These are phyloP conservation scores for Megacollybia marginata DNA, from an alignment of 768 basidiomycete genomes.

Conservation along the genomic window DNA sequence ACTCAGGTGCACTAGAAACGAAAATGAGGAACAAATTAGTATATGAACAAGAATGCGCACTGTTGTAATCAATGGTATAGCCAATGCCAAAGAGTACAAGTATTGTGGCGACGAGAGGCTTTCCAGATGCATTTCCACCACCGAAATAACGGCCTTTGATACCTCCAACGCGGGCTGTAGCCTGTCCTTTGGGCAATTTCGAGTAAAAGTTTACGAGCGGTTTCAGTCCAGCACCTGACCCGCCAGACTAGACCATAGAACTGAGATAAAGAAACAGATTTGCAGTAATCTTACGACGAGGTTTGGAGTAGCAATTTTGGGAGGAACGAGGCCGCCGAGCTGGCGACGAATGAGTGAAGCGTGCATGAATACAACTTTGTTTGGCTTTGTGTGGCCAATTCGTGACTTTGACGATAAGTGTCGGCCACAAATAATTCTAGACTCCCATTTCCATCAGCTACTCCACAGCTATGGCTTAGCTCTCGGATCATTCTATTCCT, in stretches of 20 bases:
- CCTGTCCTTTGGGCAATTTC: constrained; percentile 87
- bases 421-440: too few species aligned
- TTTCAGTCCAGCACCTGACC: constrained; percentile 71
- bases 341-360: constrained; percentile 79
- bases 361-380: constrained; percentile 44
- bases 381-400: too few species aligned
- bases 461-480: too few species aligned
- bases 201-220: constrained; percentile 94
- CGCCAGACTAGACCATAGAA: constrained; percentile 59
- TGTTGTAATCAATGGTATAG: constrained; percentile 86
- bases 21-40: not conserved
- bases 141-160: constrained; percentile 79
- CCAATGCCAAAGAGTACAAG: constrained; percentile 66
- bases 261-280: not conserved
- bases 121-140: constrained; percentile 78
- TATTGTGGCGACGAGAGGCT: constrained; percentile 58
- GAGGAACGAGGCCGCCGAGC: constrained; percentile 81
- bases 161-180: constrained; percentile 52
- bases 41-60: constrained; percentile 38
- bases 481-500: too few species aligned
- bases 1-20: constrained; percentile 73
- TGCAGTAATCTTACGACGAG: constrained; percentile 58
- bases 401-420: too few species aligned
- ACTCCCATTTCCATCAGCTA: too few species aligned
- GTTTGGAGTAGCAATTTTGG: constrained; percentile 89